Percentiles rank a stretch among this genome's conserved stretches.
Conservation (phyloP, 768 basidiomycete species). For the Boletellus sp. region DNA sequence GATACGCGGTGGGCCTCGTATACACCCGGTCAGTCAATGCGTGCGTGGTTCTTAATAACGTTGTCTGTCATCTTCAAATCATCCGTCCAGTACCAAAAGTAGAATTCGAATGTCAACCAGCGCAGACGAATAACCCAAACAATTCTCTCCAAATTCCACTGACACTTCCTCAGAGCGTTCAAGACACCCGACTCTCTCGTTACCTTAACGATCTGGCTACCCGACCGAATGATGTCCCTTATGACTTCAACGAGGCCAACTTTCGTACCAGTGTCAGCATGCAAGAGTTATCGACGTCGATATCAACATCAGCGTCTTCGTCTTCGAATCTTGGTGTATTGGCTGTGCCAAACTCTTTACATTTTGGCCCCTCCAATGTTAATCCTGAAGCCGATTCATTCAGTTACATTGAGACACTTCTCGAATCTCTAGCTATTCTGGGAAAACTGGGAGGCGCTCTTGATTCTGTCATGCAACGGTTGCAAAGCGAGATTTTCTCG, state of each 20-base stretch:
- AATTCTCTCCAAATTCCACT: constrained; percentile 25
- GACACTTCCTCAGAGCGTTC: constrained; percentile 38
- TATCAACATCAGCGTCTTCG: constrained; percentile 22
- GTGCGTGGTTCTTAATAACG: constrained; percentile 45
- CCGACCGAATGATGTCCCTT: constrained; percentile 76
- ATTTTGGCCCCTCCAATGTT: constrained; percentile 23
- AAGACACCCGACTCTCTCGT: constrained; percentile 50
- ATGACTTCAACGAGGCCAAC: constrained; percentile 51
- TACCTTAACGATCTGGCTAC: constrained; percentile 64
- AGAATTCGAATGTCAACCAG: constrained; percentile 56
- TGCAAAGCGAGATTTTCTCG: constrained; percentile 77
- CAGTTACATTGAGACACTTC: constrained; percentile 83
- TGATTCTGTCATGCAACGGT: constrained; percentile 78
- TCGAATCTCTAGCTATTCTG: constrained; percentile 90
- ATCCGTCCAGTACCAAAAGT: constrained; percentile 53
- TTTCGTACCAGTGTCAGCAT: constrained; percentile 18
- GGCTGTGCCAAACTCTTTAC: constrained; percentile 17
- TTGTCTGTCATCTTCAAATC: constrained; percentile 8
- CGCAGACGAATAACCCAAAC: constrained; percentile 21
- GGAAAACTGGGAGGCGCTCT: constrained; percentile 83
- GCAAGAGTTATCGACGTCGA: constrained; percentile 20
- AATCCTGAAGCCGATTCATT: constrained; percentile 95
- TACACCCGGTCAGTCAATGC: constrained; percentile 66
- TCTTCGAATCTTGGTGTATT: constrained; percentile 23
- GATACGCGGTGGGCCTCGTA: constrained; percentile 91